phyloP scores from a whole-genome alignment of 208 protist species.

The Phytomonas sp. region DNA sequence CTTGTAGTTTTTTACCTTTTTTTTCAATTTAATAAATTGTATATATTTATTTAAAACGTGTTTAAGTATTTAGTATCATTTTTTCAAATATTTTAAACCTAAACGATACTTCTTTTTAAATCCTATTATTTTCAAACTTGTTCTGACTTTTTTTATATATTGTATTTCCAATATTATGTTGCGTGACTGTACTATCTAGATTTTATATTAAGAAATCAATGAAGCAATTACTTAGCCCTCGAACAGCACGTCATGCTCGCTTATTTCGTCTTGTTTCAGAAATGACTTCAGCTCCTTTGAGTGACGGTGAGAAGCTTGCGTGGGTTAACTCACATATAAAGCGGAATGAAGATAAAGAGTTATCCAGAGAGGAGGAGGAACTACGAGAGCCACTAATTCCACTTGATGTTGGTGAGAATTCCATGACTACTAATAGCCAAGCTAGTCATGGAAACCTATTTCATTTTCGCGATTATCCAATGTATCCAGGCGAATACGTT shows the following conservation, averaged over 20 bases:
- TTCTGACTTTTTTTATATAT: constrained; percentile 5
- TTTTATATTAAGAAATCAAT: constrained; percentile 26
- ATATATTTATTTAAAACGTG: neutral
- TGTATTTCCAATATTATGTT: neutral
- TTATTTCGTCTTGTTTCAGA: constrained; percentile 58
- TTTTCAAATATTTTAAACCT: constrained; percentile 2
- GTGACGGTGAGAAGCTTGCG: constrained; percentile 60
- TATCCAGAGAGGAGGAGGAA: constrained; percentile 67
- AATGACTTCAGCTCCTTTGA: constrained; percentile 32
- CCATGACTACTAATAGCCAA: constrained; percentile 52
- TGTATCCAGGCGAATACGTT: constrained; percentile 89
- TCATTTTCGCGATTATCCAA: constrained; percentile 85
- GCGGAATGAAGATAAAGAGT: constrained; percentile 51
- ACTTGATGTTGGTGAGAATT: constrained; percentile 51
- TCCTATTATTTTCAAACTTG: neutral
- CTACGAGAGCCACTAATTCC: constrained; percentile 61
- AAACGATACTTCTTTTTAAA: neutral
- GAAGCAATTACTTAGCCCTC: constrained; percentile 79
- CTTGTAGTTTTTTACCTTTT: constrained; percentile 1
- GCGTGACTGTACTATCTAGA: too few species aligned
- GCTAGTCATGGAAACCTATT: constrained; percentile 82
- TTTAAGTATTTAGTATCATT: constrained; percentile 12
- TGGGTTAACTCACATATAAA: constrained; percentile 83
- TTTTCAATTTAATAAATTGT: constrained; percentile 8
- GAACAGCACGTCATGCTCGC: constrained; percentile 85